These are phyloP conservation scores for Flagelloscypha sp. DNA, from an alignment of 768 basidiomycete genomes.

Conservation along the genomic window DNA sequence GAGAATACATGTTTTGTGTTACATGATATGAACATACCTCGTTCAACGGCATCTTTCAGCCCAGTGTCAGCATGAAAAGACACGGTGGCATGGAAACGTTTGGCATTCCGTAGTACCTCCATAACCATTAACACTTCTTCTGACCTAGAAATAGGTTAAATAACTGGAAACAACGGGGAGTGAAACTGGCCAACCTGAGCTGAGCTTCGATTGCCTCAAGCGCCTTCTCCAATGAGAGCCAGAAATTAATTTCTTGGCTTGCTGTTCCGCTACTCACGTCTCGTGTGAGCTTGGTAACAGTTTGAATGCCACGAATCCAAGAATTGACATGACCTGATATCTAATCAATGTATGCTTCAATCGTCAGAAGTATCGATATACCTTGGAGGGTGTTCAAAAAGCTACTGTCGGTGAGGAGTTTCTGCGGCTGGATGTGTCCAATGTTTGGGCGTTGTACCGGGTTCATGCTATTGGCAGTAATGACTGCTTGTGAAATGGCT, in stretches of 20 bases:
- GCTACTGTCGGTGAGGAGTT: slow-evolving; percentile 74
- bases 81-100: slow-evolving; percentile 94
- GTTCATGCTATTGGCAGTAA: slow-evolving; percentile 53
- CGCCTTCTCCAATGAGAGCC: slow-evolving; percentile 90
- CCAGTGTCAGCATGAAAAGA: slow-evolving; percentile 98
- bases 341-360: too few species aligned
- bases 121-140: slow-evolving; percentile 91
- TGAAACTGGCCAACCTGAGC: too few species aligned
- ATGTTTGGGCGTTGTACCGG: slow-evolving; percentile 61
- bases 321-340: slow-evolving; percentile 90
- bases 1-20: neutral
- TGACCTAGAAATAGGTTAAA: too few species aligned
- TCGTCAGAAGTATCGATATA: too few species aligned
- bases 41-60: slow-evolving; percentile 85
- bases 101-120: slow-evolving; percentile 92
- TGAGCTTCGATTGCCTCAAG: slow-evolving; percentile 91
- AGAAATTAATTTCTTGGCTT: slow-evolving; percentile 98
- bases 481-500: slow-evolving; percentile 78
- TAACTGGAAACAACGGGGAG: too few species aligned
- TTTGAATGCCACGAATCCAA: slow-evolving; percentile 98
- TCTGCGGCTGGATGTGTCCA: slow-evolving; percentile 62
- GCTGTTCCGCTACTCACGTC: slow-evolving; percentile 94
- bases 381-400: slow-evolving; percentile 92
- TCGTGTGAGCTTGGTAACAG: slow-evolving; percentile 89
- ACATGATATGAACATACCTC: slow-evolving; percentile 40